Evolutionary conservation across 768 basidiomycete species (phyloP), one percentile per base, ranked within the genome.

Genomic region (Mycena kentingensis): DNA sequence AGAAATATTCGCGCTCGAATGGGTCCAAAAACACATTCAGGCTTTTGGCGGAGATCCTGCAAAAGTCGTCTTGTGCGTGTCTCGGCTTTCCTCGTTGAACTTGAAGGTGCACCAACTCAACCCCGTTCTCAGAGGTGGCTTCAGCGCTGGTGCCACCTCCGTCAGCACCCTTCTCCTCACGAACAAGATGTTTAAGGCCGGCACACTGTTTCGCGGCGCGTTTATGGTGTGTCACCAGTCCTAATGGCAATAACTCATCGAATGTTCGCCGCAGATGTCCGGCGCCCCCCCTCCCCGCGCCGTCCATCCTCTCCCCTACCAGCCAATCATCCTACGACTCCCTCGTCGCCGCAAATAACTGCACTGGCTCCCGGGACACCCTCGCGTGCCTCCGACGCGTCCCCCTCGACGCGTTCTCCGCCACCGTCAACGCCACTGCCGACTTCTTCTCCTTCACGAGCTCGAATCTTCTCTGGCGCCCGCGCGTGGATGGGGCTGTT

Each of bases 401-500:
- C 15, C 66, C 74, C 0, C 69, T 65, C 28, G 55, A 64, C 7
- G 47, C 43, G 0, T 63, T 77, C 19, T 52, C 65, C 51, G 47
- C 39, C 1, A 76, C 75, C 0, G 56, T 77, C 44, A 65, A 74
- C 50, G 3, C 54, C 5, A 65, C 68, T 19, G 69, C 75, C 0
- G 58, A 49, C 11, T 21, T 72, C 1, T 65, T 74, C 37, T 48
- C 66, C 0, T 72, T 68, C 54, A 48, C 63, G 51, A 66, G 67
- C 21, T 45, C 73, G 28, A 49, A 51, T 0, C 48, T 68, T 31
- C 67, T 68, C 2, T 77, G 73, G 73, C 34, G 62, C 12, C 78
- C 76, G 4, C 63, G 70, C 7, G 67, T 72, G 2, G 77, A 79
- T 42, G 74, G 73, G 0, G 58, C 65, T 0, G 71, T 79, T 49